Conservation (phyloP, 2,329 filamentous ascomycete species). For the Phoma sp. region DNA sequence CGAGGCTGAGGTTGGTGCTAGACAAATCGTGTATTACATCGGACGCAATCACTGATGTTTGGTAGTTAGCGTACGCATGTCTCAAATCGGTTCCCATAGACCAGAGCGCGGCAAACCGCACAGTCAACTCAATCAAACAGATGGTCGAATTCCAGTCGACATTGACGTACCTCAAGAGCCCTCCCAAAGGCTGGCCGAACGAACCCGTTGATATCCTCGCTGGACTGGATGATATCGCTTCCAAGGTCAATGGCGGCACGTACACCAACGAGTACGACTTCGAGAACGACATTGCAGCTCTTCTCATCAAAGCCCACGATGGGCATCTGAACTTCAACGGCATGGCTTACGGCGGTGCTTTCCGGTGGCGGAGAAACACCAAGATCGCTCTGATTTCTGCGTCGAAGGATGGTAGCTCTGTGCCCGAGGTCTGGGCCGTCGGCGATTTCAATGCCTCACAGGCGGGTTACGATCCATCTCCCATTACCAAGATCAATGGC, state of each 20-base stretch:
- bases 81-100: slow-evolving; percentile 46
- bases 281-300: slow-evolving; percentile 44
- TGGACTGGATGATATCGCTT: slow-evolving; percentile 45
- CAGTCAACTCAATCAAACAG: slow-evolving; percentile 40
- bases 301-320: slow-evolving; percentile 43
- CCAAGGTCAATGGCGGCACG: slow-evolving; percentile 34
- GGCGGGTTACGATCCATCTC: slow-evolving; percentile 36
- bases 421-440: slow-evolving; percentile 40
- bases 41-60: slow-evolving; percentile 2
- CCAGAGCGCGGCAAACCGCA: slow-evolving; percentile 28
- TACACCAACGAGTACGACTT: slow-evolving; percentile 53
- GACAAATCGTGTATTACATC: neutral
- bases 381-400: slow-evolving; percentile 40
- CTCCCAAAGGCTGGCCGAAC: slow-evolving; percentile 46
- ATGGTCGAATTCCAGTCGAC: slow-evolving; percentile 51
- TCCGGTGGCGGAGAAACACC: slow-evolving; percentile 40
- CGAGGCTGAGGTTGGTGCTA: slow-evolving; percentile 35
- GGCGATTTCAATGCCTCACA: slow-evolving; percentile 41
- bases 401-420: slow-evolving; percentile 36
- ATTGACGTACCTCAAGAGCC: slow-evolving; percentile 48
- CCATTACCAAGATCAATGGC: slow-evolving; percentile 47
- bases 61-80: slow-evolving; percentile 43
- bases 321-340: slow-evolving; percentile 48
- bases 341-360: slow-evolving; percentile 44
- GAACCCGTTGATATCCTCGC: slow-evolving; percentile 47